A percentile compares a stretch with the other conserved stretches of the same genome.
phyloP scores from a whole-genome alignment of 2,329 filamentous ascomycete species.

The Phaeosphaeria sp. region DNA sequence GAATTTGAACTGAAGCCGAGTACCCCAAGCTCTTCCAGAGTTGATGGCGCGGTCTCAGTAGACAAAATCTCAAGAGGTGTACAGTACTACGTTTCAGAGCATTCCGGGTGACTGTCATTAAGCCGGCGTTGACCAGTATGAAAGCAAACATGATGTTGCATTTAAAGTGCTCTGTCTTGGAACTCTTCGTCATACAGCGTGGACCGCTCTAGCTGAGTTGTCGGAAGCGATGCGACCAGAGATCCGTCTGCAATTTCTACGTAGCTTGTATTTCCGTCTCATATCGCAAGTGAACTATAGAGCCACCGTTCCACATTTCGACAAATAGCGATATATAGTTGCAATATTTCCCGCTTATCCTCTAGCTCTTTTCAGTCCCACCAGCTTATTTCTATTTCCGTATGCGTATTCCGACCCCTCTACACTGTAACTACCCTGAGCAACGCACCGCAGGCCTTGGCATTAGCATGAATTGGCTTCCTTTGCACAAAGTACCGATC shows the following conservation, averaged over 20 bases:
- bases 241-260: background rate
- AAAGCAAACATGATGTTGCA: too few relatives aligned
- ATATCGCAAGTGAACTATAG: background rate
- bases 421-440: conserved; percentile 11
- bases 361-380: conserved; percentile 12
- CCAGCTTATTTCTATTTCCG: conserved; percentile 16
- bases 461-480: too few relatives aligned
- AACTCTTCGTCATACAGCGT: background rate
- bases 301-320: background rate
- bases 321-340: background rate
- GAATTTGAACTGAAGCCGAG: background rate
- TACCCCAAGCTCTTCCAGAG: background rate
- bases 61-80: too few relatives aligned
- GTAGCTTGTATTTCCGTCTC: background rate
- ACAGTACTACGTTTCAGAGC: too few relatives aligned
- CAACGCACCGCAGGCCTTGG: too few relatives aligned
- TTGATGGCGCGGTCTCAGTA: too few relatives aligned
- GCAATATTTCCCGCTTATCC: conserved; percentile 1
- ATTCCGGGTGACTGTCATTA: too few relatives aligned
- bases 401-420: conserved; percentile 19
- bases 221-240: background rate
- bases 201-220: background rate
- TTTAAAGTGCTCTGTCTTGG: too few relatives aligned
- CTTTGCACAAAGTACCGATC: too few relatives aligned
- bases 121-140: too few relatives aligned